Evolutionary conservation across 2,329 filamentous ascomycete species (phyloP).

Genomic region (Cadophora sp.): DNA sequence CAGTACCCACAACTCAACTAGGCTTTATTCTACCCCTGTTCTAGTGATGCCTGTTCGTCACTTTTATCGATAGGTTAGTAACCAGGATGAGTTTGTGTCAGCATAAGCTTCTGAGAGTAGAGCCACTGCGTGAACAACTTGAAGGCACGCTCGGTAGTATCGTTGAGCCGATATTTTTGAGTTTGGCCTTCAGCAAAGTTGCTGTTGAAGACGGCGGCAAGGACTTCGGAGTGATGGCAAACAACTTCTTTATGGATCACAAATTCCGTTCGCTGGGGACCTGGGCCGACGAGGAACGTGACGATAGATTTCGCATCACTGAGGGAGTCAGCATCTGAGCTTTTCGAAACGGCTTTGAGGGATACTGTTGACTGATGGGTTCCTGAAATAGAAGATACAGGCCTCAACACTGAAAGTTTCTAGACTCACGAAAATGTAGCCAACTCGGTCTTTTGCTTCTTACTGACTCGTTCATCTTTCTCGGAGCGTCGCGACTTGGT

Average conservation of each 20-base stretch:
- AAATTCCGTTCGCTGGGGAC: conserved; percentile 10
- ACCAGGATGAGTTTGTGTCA: background rate
- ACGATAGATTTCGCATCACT: conserved; percentile 6
- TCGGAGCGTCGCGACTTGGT: background rate
- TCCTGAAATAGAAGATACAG: background rate
- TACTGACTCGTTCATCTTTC: background rate
- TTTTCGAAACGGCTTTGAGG: background rate
- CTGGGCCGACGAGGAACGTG: conserved; percentile 15
- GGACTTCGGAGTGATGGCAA: conserved; percentile 22
- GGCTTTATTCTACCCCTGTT: background rate
- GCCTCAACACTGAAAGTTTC: too few species aligned
- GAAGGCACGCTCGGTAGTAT: background rate
- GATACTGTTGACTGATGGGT: background rate
- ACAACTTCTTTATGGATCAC: conserved; percentile 26
- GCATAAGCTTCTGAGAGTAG: conserved; percentile 20
- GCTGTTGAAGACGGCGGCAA: conserved; percentile 23
- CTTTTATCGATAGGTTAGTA: background rate
- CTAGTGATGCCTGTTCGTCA: background rate
- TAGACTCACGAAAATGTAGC: background rate
- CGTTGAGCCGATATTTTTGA: conserved; percentile 17
- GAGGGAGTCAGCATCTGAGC: background rate
- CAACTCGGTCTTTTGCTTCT: conserved; percentile 1
- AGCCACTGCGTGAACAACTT: conserved; percentile 21
- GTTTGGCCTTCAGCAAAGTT: conserved; percentile 20
- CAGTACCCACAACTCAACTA: conserved; percentile 1